Conservation (phyloP, 2,329 filamentous ascomycete species). For the Pyricularia pennisetigena region DNA sequence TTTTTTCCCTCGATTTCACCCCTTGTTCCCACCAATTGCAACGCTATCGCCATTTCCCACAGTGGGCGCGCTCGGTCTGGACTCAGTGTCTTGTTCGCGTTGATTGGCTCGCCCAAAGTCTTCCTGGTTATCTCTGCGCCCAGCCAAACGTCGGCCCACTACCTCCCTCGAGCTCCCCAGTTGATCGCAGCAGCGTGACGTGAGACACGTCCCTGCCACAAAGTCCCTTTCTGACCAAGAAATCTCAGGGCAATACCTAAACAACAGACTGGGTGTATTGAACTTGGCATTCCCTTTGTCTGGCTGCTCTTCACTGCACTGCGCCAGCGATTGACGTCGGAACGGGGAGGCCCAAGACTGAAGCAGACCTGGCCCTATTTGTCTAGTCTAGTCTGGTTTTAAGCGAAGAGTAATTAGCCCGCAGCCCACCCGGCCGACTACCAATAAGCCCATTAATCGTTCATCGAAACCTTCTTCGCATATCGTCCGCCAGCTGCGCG, state of each 20-base stretch:
- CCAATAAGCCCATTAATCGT: neutral
- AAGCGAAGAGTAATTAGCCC: neutral
- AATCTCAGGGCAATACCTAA: neutral
- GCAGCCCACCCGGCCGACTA: neutral
- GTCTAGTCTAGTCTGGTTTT: neutral
- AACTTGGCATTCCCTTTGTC: neutral
- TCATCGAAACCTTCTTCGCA: neutral
- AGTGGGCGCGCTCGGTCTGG: neutral
- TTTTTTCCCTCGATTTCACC: neutral
- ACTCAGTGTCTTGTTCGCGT: neutral
- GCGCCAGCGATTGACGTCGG: neutral
- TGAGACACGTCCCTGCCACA: neutral
- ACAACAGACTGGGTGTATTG: neutral
- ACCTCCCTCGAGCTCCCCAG: neutral
- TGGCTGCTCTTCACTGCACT: neutral
- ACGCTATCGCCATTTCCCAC: neutral
- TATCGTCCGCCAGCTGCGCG: neutral
- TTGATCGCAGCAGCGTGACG: neutral
- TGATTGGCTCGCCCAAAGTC: neutral
- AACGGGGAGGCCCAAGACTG: neutral
- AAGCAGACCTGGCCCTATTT: neutral
- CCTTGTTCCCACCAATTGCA: neutral
- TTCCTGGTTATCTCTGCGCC: neutral
- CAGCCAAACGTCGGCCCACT: neutral
- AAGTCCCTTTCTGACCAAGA: neutral